Conservation (phyloP, 2,329 filamentous ascomycete genomes). For the Fusarium tjaetaba region DNA sequence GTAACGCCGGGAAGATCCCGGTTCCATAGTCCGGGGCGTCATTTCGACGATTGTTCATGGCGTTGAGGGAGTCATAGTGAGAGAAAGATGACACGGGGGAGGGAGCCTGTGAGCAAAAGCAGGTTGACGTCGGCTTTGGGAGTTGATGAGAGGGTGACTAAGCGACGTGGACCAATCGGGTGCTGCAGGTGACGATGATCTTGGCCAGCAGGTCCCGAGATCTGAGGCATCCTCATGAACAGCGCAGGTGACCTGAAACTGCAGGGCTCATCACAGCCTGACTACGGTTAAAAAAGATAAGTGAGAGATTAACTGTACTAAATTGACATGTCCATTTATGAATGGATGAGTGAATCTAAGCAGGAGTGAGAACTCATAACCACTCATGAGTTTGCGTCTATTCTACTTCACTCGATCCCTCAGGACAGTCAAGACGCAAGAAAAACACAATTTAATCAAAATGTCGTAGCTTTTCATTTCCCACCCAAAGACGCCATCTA, state of each 20-base stretch:
- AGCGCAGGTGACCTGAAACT: constrained; percentile 7
- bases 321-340: fast-evolving
- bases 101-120: background rate
- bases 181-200: background rate
- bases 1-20: constrained; percentile 57
- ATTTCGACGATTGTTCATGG: constrained; percentile 50
- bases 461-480: constrained; percentile 21
- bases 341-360: fast-evolving
- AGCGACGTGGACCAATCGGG: constrained; percentile 34
- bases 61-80: constrained; percentile 47
- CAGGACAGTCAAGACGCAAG: background rate
- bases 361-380: no score
- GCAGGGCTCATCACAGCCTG: background rate
- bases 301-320: fast-evolving
- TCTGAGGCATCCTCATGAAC: constrained; percentile 21
- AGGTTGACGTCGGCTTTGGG: constrained; percentile 6
- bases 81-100: background rate
- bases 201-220: constrained; percentile 13
- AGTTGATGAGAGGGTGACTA: constrained; percentile 34
- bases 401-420: fast-evolving
- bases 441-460: background rate
- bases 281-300: background rate
- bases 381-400: no score
- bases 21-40: constrained; percentile 43
- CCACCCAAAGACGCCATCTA: constrained; percentile 33